phyloP scores from a whole-genome alignment of 2,329 filamentous ascomycete species.

The Botryotinia convoluta region DNA sequence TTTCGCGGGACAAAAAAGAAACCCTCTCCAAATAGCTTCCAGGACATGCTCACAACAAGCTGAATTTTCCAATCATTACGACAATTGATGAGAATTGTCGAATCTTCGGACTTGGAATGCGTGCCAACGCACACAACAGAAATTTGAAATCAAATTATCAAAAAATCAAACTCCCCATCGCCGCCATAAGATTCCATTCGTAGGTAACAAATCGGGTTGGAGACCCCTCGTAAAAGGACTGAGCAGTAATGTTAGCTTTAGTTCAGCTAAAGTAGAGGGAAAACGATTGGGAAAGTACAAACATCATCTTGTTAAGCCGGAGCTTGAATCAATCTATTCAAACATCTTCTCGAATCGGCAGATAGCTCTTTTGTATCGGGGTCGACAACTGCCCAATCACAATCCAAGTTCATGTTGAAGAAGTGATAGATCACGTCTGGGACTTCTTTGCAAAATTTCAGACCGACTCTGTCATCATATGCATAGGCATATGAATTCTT shows the following conservation, averaged over 20 bases:
- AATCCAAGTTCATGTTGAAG: not conserved
- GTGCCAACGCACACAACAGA: not conserved
- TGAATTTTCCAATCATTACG: not conserved
- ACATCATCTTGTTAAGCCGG: not conserved
- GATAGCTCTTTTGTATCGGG: not conserved
- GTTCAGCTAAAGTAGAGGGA: no score
- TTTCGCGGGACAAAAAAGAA: not conserved
- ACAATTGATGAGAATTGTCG: not conserved
- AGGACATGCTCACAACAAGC: not conserved
- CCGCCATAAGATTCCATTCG: not conserved
- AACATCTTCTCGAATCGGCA: not conserved
- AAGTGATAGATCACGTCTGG: not conserved
- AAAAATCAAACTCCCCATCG: not conserved
- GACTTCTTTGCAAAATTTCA: not conserved
- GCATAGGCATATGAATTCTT: constrained; percentile 1
- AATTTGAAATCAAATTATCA: not conserved
- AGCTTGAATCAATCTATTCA: not conserved
- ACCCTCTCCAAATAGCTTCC: not conserved
- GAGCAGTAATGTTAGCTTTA: not conserved
- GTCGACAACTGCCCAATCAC: not conserved
- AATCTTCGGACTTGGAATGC: not conserved
- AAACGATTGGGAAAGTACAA: not conserved
- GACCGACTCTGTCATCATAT: not conserved
- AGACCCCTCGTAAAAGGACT: not conserved
- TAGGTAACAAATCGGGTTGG: not conserved